Base-by-base conservation (phyloP, 2,329 filamentous ascomycete genomes). In the Exophiala aquamarina region DNA sequence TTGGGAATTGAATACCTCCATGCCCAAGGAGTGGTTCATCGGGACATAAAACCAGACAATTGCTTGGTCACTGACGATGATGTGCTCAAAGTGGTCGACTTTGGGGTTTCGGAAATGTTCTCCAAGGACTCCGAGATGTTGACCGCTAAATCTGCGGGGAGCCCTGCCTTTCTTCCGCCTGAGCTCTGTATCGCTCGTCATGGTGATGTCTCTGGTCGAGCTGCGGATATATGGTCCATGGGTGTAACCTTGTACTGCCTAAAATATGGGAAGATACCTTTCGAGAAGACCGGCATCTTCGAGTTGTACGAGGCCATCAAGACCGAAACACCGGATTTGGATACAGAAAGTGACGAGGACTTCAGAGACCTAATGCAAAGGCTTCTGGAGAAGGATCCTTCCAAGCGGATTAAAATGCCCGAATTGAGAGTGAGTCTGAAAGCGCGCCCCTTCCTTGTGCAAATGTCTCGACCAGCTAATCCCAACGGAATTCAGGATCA, bases 21-120 rank as follows among this genome's bases (percentile, higher is more conserved):
- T 69, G 86, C 87, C 0, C 93, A 97, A 68, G 91, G 92, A 6
- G 88, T 97, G 57, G 87, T 96, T 13, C 93, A 98, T 66, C 83
- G 93, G 43, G 93, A 98, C 62, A 96, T 98, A 72, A 98, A 98
- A 69, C 93, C 93, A 0, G 93, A 97, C 66, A 98, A 98, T 59
- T 85, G 95, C 43, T 78, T 98, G 6, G 74, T 98, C 31, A 95
- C 90, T 0, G 80, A 85, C 28, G 91, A 96, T 45, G 87, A 97
- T 60, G 83, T 95, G n/a, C 79, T 98, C 42, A 98, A 97, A 66
- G 86, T 98, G 56, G 90, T 95, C 42, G 93, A 97, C 67, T 98
- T 98, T 74, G 93, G 93, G n/a, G 93, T 97, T 6, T 97, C 92
- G 1, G 92, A 98, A 64, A 96, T 98, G 84, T 98, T 98, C 59